Conservation (phyloP, 768 basidiomycete genomes). For the Naematelia aurantialba region DNA sequence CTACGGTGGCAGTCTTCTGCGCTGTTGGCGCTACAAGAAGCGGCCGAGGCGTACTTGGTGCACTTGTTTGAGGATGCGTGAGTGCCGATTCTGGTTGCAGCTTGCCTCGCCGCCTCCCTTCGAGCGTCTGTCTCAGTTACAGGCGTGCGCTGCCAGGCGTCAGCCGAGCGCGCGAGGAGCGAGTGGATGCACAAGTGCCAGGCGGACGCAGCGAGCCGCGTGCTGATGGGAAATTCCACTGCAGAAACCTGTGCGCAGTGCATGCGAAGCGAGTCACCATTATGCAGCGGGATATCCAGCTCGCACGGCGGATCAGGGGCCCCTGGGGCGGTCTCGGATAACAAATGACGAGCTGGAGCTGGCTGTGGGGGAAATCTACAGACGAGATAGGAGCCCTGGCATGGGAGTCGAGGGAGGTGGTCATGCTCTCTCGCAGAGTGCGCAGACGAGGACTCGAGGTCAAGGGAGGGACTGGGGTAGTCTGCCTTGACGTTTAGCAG, state of each 20-base stretch:
- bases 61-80: constrained; percentile 98
- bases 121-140: not conserved
- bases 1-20: constrained; percentile 96
- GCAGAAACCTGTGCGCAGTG: constrained; percentile 89
- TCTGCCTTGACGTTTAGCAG: too few relatives aligned
- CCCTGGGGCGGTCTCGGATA: constrained; percentile 59
- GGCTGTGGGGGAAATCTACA: not conserved
- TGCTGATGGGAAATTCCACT: too few relatives aligned
- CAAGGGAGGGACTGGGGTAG: too few relatives aligned
- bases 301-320: constrained; percentile 90
- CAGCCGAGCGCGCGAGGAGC: too few relatives aligned
- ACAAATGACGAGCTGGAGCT: too few relatives aligned
- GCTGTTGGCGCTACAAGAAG: constrained; percentile 89
- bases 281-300: constrained; percentile 95
- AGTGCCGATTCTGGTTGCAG: constrained; percentile 51
- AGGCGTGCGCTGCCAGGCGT: too few relatives aligned
- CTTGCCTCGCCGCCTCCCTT: constrained; percentile 1
- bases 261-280: constrained; percentile 97
- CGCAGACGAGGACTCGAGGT: too few relatives aligned
- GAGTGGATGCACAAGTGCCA: too few relatives aligned
- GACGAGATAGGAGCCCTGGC: not conserved
- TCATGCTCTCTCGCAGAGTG: too few relatives aligned
- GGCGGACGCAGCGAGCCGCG: too few relatives aligned
- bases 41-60: constrained; percentile 68
- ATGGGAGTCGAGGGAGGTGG: not conserved